Conservation (phyloP, 2,329 filamentous ascomycete genomes). For the Fusarium subtropicale region DNA sequence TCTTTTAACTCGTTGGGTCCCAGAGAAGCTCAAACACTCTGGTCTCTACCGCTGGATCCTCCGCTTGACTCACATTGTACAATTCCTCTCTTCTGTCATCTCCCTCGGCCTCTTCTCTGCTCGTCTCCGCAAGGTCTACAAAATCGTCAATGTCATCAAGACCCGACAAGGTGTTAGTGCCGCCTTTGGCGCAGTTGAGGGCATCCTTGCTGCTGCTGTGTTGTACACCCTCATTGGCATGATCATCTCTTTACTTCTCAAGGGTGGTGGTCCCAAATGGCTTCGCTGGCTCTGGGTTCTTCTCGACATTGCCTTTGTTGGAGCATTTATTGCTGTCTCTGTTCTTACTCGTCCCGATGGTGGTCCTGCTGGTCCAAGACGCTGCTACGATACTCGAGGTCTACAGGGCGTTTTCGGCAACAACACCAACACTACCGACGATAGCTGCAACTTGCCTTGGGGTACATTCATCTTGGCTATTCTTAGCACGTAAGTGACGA, state of each 20-base stretch:
- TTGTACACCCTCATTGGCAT: slow-evolving; percentile 30
- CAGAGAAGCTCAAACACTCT: slow-evolving; percentile 22
- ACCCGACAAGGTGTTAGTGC: slow-evolving; percentile 23
- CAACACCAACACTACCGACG: not conserved
- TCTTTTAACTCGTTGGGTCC: slow-evolving; percentile 24
- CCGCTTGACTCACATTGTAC: slow-evolving; percentile 22
- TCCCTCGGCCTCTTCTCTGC: slow-evolving; percentile 35
- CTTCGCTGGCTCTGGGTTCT: slow-evolving; percentile 29
- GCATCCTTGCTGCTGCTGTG: slow-evolving; percentile 35
- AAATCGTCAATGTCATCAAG: slow-evolving; percentile 22
- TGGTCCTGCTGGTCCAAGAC: slow-evolving; percentile 9
- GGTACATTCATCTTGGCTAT: slow-evolving; percentile 30
- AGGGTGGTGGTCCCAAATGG: slow-evolving; percentile 25
- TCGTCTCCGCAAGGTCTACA: slow-evolving; percentile 19
- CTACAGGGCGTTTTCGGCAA: not conserved
- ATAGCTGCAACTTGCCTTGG: slow-evolving; percentile 26
- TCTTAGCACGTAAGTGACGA: slow-evolving; percentile 25
- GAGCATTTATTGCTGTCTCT: slow-evolving; percentile 17
- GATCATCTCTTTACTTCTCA: slow-evolving; percentile 11
- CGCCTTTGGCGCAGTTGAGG: slow-evolving; percentile 29
- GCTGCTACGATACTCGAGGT: slow-evolving; percentile 6
- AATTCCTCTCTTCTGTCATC: slow-evolving; percentile 29
- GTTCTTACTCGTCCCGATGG: slow-evolving; percentile 25
- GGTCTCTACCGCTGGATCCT: slow-evolving; percentile 36
- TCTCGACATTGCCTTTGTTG: slow-evolving; percentile 18